A percentile compares a stretch with the other conserved stretches of the same genome.
Evolutionary conservation across 1,139 yeast genomes (phyloP).

Genomic region (Kluyveromyces sp.): DNA sequence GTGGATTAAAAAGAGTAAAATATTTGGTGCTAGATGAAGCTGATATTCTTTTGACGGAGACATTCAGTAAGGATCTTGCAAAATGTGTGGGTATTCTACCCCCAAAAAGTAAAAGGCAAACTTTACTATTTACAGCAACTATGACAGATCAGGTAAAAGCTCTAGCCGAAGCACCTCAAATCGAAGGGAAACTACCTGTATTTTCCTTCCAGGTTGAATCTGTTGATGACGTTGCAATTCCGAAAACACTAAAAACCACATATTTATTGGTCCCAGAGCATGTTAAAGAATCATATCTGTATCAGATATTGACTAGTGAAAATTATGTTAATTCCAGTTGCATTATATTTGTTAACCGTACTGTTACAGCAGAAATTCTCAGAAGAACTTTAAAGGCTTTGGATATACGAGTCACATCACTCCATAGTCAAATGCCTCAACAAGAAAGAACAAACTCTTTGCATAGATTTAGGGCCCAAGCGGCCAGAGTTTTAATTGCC

Average conservation of each 20-base stretch:
- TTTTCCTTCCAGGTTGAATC: constrained; percentile 78
- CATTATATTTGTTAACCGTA: constrained; percentile 85
- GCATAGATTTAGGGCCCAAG: constrained; percentile 89
- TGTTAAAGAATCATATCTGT: constrained; percentile 84
- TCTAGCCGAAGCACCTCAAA: constrained; percentile 59
- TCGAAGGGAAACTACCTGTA: constrained; percentile 56
- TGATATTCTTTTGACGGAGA: constrained; percentile 76
- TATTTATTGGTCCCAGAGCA: constrained; percentile 63
- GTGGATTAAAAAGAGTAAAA: constrained; percentile 69
- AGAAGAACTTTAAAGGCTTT: constrained; percentile 66
- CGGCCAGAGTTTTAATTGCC: constrained; percentile 85
- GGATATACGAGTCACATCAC: constrained; percentile 75
- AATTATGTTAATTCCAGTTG: constrained; percentile 60
- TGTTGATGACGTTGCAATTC: constrained; percentile 66
- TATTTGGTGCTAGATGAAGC: constrained; percentile 93
- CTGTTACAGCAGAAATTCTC: constrained; percentile 79
- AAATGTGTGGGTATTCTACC: constrained; percentile 71
- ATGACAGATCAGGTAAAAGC: constrained; percentile 87
- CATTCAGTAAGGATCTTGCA: constrained; percentile 73
- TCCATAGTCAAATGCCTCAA: constrained; percentile 95
- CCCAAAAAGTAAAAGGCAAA: constrained; percentile 64
- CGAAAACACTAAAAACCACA: constrained; percentile 56
- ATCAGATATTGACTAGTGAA: constrained; percentile 55
- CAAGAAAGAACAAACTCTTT: constrained; percentile 81
- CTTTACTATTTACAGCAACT: constrained; percentile 89